phyloP scores from a whole-genome alignment of 495 filamentous ascomycete genomes.

The Xylaria nigripes region DNA sequence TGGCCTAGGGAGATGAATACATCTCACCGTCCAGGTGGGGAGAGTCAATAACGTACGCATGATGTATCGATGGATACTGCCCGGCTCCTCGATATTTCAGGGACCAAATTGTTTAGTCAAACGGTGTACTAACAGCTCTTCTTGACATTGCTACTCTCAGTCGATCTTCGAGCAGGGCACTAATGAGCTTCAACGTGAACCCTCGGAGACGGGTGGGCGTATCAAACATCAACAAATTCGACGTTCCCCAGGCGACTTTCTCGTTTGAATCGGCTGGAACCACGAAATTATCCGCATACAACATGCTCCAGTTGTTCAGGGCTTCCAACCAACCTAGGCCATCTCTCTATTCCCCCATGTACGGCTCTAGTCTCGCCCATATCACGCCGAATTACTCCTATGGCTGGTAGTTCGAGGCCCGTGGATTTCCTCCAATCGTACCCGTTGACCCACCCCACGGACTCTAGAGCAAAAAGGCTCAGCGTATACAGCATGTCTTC shows the following conservation, averaged over 20 bases:
- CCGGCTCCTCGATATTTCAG: constrained; percentile 1
- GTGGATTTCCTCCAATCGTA: constrained; percentile 40
- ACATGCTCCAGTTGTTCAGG: constrained; percentile 41
- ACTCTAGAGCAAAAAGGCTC: constrained; percentile 32
- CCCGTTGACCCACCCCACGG: constrained; percentile 22
- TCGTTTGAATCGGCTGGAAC: constrained; percentile 48
- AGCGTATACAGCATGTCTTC: constrained; percentile 40
- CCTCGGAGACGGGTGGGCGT: constrained; percentile 38
- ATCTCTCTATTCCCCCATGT: constrained; percentile 37
- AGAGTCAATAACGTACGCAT: constrained; percentile 26
- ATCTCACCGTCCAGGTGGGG: constrained; percentile 42
- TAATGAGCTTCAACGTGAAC: constrained; percentile 40
- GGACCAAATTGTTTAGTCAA: not conserved
- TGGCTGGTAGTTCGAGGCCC: constrained; percentile 35
- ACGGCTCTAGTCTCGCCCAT: constrained; percentile 26
- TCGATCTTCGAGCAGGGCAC: constrained; percentile 50
- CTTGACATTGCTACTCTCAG: constrained; percentile 48
- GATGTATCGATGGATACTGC: not conserved
- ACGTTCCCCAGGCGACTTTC: constrained; percentile 46
- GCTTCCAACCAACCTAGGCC: constrained; percentile 56
- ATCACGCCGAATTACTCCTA: constrained; percentile 32
- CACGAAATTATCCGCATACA: constrained; percentile 48
- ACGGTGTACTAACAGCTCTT: not conserved
- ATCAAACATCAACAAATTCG: constrained; percentile 44
- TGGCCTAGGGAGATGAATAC: constrained; percentile 42